phyloP scores from a whole-genome alignment of 768 basidiomycete genomes.

The Mrakia frigida region DNA sequence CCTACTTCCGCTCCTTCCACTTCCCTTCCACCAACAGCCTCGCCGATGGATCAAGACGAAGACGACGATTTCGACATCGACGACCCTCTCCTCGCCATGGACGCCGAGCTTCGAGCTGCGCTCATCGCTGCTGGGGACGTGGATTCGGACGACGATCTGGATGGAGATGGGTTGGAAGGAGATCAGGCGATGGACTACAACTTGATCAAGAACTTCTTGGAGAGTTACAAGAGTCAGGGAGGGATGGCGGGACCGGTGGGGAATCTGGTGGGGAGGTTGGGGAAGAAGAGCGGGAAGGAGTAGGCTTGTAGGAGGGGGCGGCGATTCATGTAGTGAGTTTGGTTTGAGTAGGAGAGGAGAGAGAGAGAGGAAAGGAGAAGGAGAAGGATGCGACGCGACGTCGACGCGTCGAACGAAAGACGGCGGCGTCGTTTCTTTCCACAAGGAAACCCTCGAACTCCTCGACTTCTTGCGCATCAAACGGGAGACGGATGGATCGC shows the following conservation, averaged over 20 bases:
- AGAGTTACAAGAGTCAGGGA: constrained; percentile 88
- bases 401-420: too few species aligned
- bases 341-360: too few species aligned
- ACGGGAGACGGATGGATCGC: too few species aligned
- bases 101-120: constrained; percentile 67
- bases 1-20: background rate
- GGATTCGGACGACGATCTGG: constrained; percentile 56
- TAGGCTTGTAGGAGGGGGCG: too few species aligned
- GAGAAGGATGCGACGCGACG: too few species aligned
- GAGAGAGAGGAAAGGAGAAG: too few species aligned
- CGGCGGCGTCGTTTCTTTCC: too few species aligned
- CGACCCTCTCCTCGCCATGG: constrained; percentile 69
- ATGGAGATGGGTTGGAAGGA: constrained; percentile 44
- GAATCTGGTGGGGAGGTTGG: constrained; percentile 76
- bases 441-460: too few species aligned
- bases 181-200: constrained; percentile 60
- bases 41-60: constrained; percentile 49
- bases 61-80: constrained; percentile 54
- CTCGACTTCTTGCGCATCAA: too few species aligned
- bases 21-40: background rate
- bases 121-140: constrained; percentile 52
- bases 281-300: constrained; percentile 40
- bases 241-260: constrained; percentile 88
- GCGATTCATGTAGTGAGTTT: too few species aligned
- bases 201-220: constrained; percentile 92